These are phyloP conservation scores for Ascochyta clinopodiicola DNA, from an alignment of 2,329 filamentous ascomycete species.

Conservation along the genomic window DNA sequence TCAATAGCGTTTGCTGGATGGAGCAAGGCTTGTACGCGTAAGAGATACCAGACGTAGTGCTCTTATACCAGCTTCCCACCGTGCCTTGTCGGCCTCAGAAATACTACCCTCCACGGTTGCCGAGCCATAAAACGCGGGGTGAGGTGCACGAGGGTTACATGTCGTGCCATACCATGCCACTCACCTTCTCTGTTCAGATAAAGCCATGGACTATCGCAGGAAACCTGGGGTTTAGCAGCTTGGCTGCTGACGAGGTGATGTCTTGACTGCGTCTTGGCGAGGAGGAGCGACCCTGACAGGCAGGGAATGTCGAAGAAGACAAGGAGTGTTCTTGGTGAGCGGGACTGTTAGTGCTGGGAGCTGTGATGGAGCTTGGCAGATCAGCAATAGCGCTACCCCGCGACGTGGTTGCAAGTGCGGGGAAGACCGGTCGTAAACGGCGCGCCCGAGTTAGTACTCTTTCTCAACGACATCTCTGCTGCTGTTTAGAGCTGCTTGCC, in stretches of 20 bases:
- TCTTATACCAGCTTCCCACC: constrained; percentile 4
- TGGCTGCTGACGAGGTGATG: constrained; percentile 27
- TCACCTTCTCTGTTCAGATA: constrained; percentile 25
- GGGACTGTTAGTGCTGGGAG: constrained; percentile 4
- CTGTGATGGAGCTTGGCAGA: constrained; percentile 1
- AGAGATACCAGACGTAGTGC: not conserved
- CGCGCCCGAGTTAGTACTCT: not conserved
- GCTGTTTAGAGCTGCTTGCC: not conserved
- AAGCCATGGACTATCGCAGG: constrained; percentile 16
- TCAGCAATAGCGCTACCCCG: constrained; percentile 14
- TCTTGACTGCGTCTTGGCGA: constrained; percentile 28
- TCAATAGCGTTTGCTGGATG: constrained; percentile 6
- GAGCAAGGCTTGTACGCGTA: constrained; percentile 12
- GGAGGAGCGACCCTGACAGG: constrained; percentile 16
- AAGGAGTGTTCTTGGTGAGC: constrained; percentile 8
- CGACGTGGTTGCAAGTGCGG: constrained; percentile 17
- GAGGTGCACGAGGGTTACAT: constrained; percentile 18
- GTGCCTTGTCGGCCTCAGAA: constrained; percentile 12
- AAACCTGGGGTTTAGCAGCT: constrained; percentile 29
- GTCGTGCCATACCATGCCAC: constrained; percentile 18
- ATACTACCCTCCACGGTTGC: constrained; percentile 12
- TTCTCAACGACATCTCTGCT: not conserved
- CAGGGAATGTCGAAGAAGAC: constrained; percentile 10
- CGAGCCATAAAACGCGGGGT: constrained; percentile 25
- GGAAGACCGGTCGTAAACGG: constrained; percentile 10